Conservation (phyloP, 2,329 filamentous ascomycete genomes). For the Trichoderma sp. region DNA sequence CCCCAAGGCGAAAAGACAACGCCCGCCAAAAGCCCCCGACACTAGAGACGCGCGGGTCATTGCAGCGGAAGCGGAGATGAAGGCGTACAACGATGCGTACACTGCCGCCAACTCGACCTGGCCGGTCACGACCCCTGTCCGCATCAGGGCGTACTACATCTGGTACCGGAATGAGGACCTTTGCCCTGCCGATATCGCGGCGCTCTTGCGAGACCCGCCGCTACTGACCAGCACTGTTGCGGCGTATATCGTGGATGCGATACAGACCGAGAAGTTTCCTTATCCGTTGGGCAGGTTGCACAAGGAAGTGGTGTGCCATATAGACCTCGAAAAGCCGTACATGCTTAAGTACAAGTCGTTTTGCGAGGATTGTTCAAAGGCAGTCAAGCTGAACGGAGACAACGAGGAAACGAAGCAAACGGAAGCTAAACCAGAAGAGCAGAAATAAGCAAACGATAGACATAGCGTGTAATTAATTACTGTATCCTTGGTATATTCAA, state of each 20-base stretch:
- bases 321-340: slow-evolving; percentile 31
- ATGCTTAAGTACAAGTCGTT: slow-evolving; percentile 17
- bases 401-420: not conserved
- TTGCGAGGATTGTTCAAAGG: not conserved
- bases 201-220: slow-evolving; percentile 61
- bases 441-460: not conserved
- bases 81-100: slow-evolving; percentile 34
- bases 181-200: slow-evolving; percentile 50
- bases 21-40: not conserved
- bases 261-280: slow-evolving; percentile 53
- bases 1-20: not conserved
- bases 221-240: slow-evolving; percentile 57
- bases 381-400: not conserved
- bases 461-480: not conserved
- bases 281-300: slow-evolving; percentile 50
- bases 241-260: slow-evolving; percentile 58
- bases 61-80: slow-evolving; percentile 44
- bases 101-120: slow-evolving; percentile 31
- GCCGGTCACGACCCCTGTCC: slow-evolving; percentile 32
- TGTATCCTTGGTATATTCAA: slow-evolving; percentile 20
- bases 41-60: slow-evolving; percentile 44
- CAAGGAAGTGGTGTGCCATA: slow-evolving; percentile 43
- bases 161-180: slow-evolving; percentile 60
- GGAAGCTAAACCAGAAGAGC: not conserved
- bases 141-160: slow-evolving; percentile 62